Evolutionary conservation across 768 basidiomycete species (phyloP), one percentile per base, ranked within the genome.

Genomic region (Trametes villosa): DNA sequence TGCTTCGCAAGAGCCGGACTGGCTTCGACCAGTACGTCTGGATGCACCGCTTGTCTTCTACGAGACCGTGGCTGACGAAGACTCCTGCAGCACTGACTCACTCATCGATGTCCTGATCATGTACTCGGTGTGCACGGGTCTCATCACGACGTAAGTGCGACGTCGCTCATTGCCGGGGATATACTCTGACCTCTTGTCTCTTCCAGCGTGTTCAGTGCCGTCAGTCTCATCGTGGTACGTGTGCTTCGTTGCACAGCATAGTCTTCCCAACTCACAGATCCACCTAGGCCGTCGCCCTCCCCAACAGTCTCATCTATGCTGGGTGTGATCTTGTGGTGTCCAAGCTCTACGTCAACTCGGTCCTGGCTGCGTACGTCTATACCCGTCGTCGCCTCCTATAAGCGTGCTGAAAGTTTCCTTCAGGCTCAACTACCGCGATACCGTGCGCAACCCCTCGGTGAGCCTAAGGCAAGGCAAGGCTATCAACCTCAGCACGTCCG

Each of bases 51-150:
- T 18, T 12, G 36, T 15, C 12, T 12, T 18, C 36, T 38, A 12
- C n/a, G n/a, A n/a, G n/a, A n/a, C 12, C 36, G n/a, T 38, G 4
- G 12, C n/a, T 38, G 15, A 38, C n/a, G 36, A 38, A 12, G 15
- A 15, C 13, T 9, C 7, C 11, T 26, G 13, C 24, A 38, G 50
- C 9, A 52, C 50, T 4, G 50, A 52, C 24, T 52, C 50, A 4
- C 11, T 52, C 34, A 33, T 52, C 15, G 50, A 52, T 24, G 24
- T 52, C 20, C 36, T 52, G 12, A 52, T 52, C 24, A 24, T 52
- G 34, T 52, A 52, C 36, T 26, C 50, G 8, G 40, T 52, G 18
- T 36, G 34, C 22, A 52, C 50, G 15, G 50, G 50, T 52, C 47
- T 48, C 4, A 17, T 26, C 9, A 48, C 47, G 29, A 48, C 22